Evolutionary conservation across 352 stramenopile species (phyloP).

Genomic region (Phytophthora aleatoria): DNA sequence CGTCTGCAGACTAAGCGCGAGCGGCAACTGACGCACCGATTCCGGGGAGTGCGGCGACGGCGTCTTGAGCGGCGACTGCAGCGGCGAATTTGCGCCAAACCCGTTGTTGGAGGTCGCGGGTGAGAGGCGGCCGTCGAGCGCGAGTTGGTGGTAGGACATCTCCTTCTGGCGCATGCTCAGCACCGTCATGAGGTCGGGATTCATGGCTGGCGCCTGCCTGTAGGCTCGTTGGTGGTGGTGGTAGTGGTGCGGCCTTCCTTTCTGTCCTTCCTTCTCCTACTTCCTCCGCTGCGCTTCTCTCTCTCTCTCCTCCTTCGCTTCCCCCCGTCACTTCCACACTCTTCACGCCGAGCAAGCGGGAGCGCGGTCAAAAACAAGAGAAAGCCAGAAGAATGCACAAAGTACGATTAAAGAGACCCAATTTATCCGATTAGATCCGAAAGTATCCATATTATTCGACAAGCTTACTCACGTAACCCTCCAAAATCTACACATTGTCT

Average conservation of each 20-base stretch:
- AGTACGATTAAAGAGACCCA: constrained; percentile 20
- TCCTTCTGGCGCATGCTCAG: constrained; percentile 84
- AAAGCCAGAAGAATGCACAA: constrained; percentile 28
- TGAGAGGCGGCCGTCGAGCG: constrained; percentile 31
- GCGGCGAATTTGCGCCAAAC: constrained; percentile 16
- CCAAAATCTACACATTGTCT: too few species aligned
- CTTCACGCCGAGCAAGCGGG: constrained; percentile 8
- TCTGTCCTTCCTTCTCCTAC: constrained; percentile 6
- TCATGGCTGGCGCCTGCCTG: constrained; percentile 36
- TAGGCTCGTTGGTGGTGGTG: constrained; percentile 4
- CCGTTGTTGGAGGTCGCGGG: constrained; percentile 12
- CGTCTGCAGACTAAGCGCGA: constrained; percentile 33
- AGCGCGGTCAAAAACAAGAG: constrained; percentile 6
- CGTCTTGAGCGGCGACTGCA: constrained; percentile 38
- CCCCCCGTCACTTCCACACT: constrained; percentile 55
- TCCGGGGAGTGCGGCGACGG: constrained; percentile 43
- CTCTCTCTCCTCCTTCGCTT: constrained; percentile 26
- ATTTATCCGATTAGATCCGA: background rate
- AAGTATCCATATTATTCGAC: background rate
- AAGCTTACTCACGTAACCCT: too few species aligned
- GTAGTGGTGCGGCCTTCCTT: constrained; percentile 11
- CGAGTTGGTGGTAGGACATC: constrained; percentile 78
- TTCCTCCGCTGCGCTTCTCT: constrained; percentile 9
- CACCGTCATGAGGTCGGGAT: constrained; percentile 73
- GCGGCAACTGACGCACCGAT: constrained; percentile 58